Evolutionary conservation across 805 yeast genomes (phyloP), one percentile per base, ranked within the genome.

Genomic region (Saturnispora sanitii): DNA sequence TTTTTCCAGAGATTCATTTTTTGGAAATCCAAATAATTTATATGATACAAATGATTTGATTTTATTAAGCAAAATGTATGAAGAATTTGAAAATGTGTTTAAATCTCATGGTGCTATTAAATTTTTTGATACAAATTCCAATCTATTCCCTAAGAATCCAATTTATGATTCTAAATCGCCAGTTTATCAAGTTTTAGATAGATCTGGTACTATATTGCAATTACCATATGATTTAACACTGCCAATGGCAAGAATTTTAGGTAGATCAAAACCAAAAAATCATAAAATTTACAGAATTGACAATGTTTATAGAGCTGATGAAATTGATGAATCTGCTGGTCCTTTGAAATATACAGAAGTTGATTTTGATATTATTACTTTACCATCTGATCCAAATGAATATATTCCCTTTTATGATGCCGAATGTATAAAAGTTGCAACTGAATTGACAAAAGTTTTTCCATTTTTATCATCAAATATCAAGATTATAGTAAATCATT

Each of bases 151-250:
- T 0, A 81, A 79, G 47, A 79, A 84, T 1, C 81, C 92, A 1
- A 70, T 80, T 2, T 79, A 82, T 54, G 72, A 70, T 45, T 61
- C 79, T 2, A 66, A 73, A 18, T 82, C 77, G 39, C 71, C 73
- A 37, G 79, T 84, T 0, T 86, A 82, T 49, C 92, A 88, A 51
- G 72, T 92, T 1, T 61, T 92, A 40, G 97, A 90, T 53, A 70
- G 75, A 38, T 79, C 85, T 23, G 99, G 99, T 0, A 76, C 87
- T 0, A 90, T 92, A 3, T 63, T 92, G 26, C 95, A 88, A 49
- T 62, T 92, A 26, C 94, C 96, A 2, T 87, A 82, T 54, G 98
- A 92, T 56, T 66, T 88, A 46, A 83, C 94, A 0, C 64, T 88
- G 26, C 97, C 99, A 0, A 74, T 82, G 66, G 98, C 98, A 0